Conservation (phyloP, 768 basidiomycete species). For the Psilocybe cubensis region DNA sequence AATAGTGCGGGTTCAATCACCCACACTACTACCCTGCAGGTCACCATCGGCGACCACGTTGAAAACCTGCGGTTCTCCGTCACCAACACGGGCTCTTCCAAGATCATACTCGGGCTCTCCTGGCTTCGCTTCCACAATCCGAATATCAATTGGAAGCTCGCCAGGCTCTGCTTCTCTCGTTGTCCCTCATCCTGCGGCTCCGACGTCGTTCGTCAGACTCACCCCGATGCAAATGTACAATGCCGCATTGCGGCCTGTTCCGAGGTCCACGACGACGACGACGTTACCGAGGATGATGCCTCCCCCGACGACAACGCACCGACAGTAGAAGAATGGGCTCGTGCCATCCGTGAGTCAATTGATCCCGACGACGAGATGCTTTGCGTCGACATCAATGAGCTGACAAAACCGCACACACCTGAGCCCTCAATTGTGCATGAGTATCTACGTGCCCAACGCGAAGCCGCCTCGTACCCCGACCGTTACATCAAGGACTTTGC, state of each 20-base stretch:
- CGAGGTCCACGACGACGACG: neutral
- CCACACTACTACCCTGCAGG: neutral
- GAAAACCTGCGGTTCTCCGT: neutral
- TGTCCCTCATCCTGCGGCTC: neutral
- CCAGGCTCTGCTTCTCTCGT: conserved; percentile 12
- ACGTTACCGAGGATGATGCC: neutral
- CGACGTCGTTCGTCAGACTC: neutral
- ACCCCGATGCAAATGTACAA: neutral
- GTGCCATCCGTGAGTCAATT: neutral
- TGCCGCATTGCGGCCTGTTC: too few species aligned
- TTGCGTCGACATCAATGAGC: neutral
- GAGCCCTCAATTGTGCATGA: too few species aligned
- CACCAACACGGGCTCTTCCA: conserved; percentile 1
- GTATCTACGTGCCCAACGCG: neutral
- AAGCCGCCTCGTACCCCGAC: conserved; percentile 7
- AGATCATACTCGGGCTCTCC: conserved; percentile 14
- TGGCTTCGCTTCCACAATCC: conserved; percentile 28
- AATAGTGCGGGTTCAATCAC: conserved; percentile 12
- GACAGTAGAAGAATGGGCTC: neutral
- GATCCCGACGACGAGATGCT: neutral
- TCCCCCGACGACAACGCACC: too few species aligned
- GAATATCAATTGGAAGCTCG: conserved; percentile 19
- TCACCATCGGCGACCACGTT: neutral
- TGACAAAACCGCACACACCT: neutral
- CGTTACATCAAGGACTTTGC: conserved; percentile 13